Conservation (phyloP, 176 grass and related monocot genomes). For the Themeda triandra region DNA sequence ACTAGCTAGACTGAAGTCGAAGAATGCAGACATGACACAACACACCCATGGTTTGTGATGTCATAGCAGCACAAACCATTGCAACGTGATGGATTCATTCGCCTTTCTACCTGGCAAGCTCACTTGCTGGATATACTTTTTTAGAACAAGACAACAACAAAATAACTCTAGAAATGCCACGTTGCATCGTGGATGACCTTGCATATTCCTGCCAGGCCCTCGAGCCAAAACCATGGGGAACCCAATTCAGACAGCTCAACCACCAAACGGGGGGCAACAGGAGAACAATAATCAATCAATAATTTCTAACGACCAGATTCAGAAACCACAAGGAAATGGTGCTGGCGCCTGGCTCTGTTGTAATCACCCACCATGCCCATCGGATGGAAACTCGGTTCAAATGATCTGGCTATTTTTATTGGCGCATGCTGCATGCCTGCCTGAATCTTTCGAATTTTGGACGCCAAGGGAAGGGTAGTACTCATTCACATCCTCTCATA, state of each 20-base stretch:
- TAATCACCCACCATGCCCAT: not conserved
- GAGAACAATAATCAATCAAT: not conserved
- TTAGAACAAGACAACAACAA: not conserved
- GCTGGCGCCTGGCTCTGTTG: not conserved
- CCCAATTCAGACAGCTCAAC: not conserved
- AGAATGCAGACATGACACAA: not conserved
- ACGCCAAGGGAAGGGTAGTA: not conserved
- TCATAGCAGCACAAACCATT: not conserved
- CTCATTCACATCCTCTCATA: conserved; percentile 40
- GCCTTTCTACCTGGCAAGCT: not conserved
- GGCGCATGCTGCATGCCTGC: not conserved
- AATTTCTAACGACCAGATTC: not conserved
- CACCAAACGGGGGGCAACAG: not conserved
- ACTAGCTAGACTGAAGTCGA: not conserved
- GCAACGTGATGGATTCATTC: not conserved
- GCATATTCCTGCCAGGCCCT: not conserved
- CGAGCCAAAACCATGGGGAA: not conserved
- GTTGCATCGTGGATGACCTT: not conserved
- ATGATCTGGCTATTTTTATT: conserved; percentile 26
- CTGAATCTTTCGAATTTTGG: conserved; percentile 14
- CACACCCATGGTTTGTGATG: not conserved
- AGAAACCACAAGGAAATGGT: not conserved
- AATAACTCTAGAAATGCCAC: not conserved
- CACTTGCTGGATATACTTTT: not conserved
- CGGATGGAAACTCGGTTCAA: not conserved